Evolutionary conservation across 169 alveolate species (phyloP).

Genomic region (Amoebophrya sp.): DNA sequence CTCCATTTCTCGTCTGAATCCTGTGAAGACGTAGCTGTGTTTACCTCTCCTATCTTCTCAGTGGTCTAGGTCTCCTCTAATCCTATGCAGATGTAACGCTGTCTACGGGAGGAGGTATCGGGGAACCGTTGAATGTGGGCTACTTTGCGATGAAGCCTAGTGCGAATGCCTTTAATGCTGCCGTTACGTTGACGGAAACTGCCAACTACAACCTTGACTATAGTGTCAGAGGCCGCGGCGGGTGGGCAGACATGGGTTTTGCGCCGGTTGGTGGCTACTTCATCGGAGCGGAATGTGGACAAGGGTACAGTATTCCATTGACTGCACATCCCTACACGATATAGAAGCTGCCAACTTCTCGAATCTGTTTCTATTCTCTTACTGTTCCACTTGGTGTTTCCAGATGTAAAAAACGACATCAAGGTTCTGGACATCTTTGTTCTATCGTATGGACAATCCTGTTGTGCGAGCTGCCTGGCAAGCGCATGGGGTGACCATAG

Average conservation of each 20-base stretch:
- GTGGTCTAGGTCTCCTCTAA: too few relatives aligned
- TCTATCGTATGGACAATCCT: not conserved
- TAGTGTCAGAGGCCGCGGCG: not conserved
- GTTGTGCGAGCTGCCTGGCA: not conserved
- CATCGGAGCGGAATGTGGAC: constrained; percentile 23
- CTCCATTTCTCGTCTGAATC: too few relatives aligned
- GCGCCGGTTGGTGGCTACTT: not conserved
- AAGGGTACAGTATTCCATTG: too few relatives aligned
- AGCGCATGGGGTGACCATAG: not conserved
- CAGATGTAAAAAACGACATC: too few relatives aligned
- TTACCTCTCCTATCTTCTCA: too few relatives aligned
- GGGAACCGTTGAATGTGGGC: not conserved
- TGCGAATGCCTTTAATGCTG: not conserved
- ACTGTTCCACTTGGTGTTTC: too few relatives aligned
- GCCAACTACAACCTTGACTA: not conserved
- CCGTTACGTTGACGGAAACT: not conserved
- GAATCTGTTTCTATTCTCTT: too few relatives aligned
- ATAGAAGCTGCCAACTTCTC: too few relatives aligned
- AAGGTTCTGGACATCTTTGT: not conserved
- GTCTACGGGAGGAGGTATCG: not conserved
- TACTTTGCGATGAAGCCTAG: not conserved
- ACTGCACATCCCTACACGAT: too few relatives aligned
- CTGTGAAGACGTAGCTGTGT: too few relatives aligned
- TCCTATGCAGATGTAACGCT: not conserved
- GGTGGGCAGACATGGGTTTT: not conserved